Conservation (phyloP, 768 basidiomycete genomes). For the Tricholoma flavovirens region DNA sequence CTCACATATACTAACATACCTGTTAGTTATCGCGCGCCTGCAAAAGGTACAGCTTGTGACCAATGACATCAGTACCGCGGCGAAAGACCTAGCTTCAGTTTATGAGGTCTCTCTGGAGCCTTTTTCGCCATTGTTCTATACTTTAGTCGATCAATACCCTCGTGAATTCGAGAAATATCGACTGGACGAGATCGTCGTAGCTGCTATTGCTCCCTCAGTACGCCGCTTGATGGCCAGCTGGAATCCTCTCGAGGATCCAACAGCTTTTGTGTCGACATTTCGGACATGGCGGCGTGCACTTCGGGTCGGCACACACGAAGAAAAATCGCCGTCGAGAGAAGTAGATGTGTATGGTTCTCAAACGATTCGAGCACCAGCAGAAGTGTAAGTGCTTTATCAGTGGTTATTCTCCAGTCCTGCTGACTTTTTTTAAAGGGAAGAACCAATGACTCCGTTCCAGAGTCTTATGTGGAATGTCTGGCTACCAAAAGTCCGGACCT, state of each 20-base stretch:
- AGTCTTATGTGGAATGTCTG: conserved; percentile 91
- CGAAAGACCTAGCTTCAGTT: conserved; percentile 56
- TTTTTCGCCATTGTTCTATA: conserved; percentile 68
- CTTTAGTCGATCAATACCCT: conserved; percentile 62
- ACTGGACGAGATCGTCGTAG: conserved; percentile 90
- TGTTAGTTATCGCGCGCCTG: conserved; percentile 68
- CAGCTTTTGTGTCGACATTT: conserved; percentile 57
- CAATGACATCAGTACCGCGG: conserved; percentile 59
- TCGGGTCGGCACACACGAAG: conserved; percentile 47
- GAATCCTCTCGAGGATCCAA: conserved; percentile 80
- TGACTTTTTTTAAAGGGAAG: conserved; percentile 34
- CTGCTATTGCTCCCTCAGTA: conserved; percentile 80
- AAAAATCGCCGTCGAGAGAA: conserved; percentile 32
- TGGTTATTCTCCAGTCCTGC: neutral
- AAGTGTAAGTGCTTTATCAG: conserved; percentile 30
- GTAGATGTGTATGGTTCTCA: conserved; percentile 55
- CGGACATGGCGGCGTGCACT: conserved; percentile 65
- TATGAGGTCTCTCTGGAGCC: conserved; percentile 71
- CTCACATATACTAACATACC: conserved; percentile 2
- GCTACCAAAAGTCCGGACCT: conserved; percentile 91
- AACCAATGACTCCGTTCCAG: conserved; percentile 91
- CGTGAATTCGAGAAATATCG: conserved; percentile 72
- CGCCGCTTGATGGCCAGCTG: conserved; percentile 70
- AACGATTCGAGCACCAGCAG: conserved; percentile 23
- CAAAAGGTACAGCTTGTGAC: conserved; percentile 73